Evolutionary conservation across 768 basidiomycete genomes (phyloP).

Genomic region (Dioszegia aurantiaca): DNA sequence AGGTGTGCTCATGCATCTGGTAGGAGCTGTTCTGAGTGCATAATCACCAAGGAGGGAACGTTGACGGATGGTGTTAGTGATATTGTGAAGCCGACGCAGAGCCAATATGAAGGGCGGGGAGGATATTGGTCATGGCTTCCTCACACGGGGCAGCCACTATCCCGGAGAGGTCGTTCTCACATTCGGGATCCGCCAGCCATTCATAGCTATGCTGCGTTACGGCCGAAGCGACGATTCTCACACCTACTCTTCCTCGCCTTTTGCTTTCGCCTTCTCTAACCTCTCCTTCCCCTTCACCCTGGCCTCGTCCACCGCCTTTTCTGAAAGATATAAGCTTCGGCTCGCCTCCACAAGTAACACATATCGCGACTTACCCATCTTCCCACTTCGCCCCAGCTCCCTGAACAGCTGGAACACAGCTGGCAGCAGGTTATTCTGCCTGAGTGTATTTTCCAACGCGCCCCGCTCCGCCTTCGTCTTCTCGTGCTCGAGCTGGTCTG

Average conservation of each 20-base stretch:
- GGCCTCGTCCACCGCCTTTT: conserved; percentile 34
- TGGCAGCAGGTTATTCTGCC: conserved; percentile 47
- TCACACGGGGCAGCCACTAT: too few species aligned
- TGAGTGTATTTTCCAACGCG: conserved; percentile 40
- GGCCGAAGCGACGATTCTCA: too few species aligned
- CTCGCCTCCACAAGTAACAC: not conserved
- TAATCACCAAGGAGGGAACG: too few species aligned
- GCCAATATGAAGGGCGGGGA: too few species aligned
- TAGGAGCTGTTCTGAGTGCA: conserved; percentile 5
- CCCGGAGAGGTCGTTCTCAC: too few species aligned
- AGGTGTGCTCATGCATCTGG: conserved; percentile 9
- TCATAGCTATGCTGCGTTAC: too few species aligned
- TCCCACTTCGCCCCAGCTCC: conserved; percentile 36
- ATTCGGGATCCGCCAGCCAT: too few species aligned
- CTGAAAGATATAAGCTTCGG: conserved; percentile 17
- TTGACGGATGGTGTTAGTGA: too few species aligned
- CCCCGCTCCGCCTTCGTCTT: conserved; percentile 33
- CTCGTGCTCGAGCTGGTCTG: conserved; percentile 41
- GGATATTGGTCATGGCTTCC: too few species aligned
- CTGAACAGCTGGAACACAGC: conserved; percentile 45
- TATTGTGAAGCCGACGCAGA: too few species aligned
- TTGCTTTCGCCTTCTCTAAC: conserved; percentile 17
- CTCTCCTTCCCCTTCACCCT: conserved; percentile 36
- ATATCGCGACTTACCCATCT: conserved; percentile 26
- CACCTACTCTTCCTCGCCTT: conserved; percentile 4